Base-by-base conservation (phyloP, 2,329 filamentous ascomycete species). In the Penicillium hesseltinei region DNA sequence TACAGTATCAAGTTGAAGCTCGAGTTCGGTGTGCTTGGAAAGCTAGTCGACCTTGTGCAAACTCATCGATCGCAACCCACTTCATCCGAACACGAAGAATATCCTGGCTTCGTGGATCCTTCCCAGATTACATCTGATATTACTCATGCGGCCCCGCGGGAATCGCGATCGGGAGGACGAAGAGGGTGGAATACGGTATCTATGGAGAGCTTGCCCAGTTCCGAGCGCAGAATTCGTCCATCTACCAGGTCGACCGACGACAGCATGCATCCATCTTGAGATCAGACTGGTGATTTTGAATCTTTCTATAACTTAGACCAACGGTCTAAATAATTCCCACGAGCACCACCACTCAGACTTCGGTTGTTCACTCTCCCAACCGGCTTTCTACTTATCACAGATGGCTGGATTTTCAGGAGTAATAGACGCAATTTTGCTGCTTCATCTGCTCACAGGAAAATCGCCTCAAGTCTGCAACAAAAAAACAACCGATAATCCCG, bases 1-100 rank as follows among this genome's bases (percentile, higher is more conserved):
- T 80, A 80, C 66, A 80, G 78, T 45, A 70, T 80, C 62, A 81
- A 81, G 62, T 68, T 80, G 54, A 81, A 81, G 62, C 71, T 81
- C 11, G 78, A 81, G 62, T 80, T 80, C 44, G 78, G 73, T n/a
- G 78, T 79, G 13, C 68, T 80, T 23, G 69, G 75, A n/a, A 75
- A 77, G 59, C 66, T 78, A 6, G 73, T 78, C 36, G 68, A 72
- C 0, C 66, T 78, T n/a, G 75, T 77, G 35, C 69, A 73, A 29
- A 61, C 60, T 2, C 62, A 66, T 23, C 65, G 63, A 11, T 69
- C 71, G 19, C 68, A 70, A 17, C 68, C 68, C 0, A 73, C 66
- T 6, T 73, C 71, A 2, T 62, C 63, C 3, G 70, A 72, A 29
- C 60, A 63, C 11, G 72, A 75, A 11, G 69, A 76, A 21, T 73